phyloP scores from a whole-genome alignment of 2,329 filamentous ascomycete genomes.

The Eutypella sp. region DNA sequence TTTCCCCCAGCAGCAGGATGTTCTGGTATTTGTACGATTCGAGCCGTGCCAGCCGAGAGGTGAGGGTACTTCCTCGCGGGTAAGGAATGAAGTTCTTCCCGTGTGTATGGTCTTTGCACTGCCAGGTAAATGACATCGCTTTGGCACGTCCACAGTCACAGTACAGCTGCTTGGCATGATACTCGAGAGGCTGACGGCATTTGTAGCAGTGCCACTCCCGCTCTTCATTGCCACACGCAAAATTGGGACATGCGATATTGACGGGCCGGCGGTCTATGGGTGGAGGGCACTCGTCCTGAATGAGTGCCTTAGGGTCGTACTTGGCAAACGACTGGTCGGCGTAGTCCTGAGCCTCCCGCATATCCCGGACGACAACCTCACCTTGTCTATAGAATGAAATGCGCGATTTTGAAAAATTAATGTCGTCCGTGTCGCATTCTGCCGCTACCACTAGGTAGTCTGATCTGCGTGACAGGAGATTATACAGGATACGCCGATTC shows the following conservation, averaged over 20 bases:
- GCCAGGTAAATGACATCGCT: not conserved
- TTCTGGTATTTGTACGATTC: constrained; percentile 29
- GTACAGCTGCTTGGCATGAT: constrained; percentile 1
- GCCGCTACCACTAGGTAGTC: constrained; percentile 7
- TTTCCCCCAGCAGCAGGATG: constrained; percentile 42
- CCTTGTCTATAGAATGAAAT: constrained; percentile 2
- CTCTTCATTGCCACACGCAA: not conserved
- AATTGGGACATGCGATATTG: constrained; percentile 1
- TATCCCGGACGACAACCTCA: constrained; percentile 1
- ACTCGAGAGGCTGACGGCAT: constrained; percentile 6
- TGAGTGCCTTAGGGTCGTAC: not conserved
- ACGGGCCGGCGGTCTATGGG: constrained; percentile 2
- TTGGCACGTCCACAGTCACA: constrained; percentile 1
- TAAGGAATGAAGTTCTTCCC: constrained; percentile 3
- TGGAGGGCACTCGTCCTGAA: not conserved
- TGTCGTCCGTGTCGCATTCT: not conserved
- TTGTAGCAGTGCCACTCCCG: constrained; percentile 5
- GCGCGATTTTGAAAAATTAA: not conserved
- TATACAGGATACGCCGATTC: constrained; percentile 1
- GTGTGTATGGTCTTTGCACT: constrained; percentile 5
- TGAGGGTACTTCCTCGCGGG: not conserved
- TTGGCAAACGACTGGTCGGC: constrained; percentile 4
- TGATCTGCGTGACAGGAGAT: constrained; percentile 5
- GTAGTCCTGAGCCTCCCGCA: constrained; percentile 3
- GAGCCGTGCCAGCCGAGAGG: constrained; percentile 9